phyloP scores from a whole-genome alignment of 495 filamentous ascomycete genomes.

The Schizothecium vesticola region DNA sequence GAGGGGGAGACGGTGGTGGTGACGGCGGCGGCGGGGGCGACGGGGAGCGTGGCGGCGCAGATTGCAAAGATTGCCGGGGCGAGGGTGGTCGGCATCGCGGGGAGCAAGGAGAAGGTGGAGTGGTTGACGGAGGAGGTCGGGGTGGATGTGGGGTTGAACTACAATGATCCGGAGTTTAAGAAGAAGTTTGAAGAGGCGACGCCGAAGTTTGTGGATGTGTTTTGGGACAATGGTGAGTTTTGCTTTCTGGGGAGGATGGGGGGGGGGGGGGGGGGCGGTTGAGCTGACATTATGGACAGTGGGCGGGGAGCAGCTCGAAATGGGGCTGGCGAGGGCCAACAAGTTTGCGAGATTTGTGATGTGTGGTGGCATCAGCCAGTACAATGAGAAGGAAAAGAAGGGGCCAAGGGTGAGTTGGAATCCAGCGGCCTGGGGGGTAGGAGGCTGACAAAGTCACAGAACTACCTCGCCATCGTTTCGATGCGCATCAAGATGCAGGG shows the following conservation, averaged over 20 bases:
- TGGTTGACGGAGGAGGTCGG: constrained; percentile 57
- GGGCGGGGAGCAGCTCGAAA: constrained; percentile 60
- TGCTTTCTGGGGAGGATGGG: not conserved
- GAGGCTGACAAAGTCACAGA: constrained; percentile 13
- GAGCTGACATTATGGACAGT: constrained; percentile 26
- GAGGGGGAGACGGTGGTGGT: constrained; percentile 61
- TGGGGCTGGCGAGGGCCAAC: constrained; percentile 54
- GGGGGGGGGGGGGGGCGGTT: too few relatives aligned
- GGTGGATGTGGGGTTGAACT: constrained; percentile 62
- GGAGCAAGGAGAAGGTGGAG: constrained; percentile 57
- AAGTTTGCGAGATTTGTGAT: constrained; percentile 53
- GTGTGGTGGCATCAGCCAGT: constrained; percentile 48
- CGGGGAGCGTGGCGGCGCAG: constrained; percentile 63
- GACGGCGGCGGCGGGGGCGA: constrained; percentile 66
- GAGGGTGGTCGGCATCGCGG: constrained; percentile 56
- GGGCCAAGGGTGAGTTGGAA: constrained; percentile 20
- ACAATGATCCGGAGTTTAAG: constrained; percentile 55
- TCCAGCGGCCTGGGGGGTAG: not conserved
- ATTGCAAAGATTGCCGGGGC: constrained; percentile 63
- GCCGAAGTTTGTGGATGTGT: constrained; percentile 59
- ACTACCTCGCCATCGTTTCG: constrained; percentile 29
- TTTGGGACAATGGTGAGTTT: constrained; percentile 55
- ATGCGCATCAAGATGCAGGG: constrained; percentile 50
- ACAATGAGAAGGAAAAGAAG: constrained; percentile 33
- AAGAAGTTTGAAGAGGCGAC: constrained; percentile 54